Evolutionary conservation across 78 protist genomes (phyloP), one percentile per base, ranked within the genome.

Genomic region (Thecamonas trahens): DNA sequence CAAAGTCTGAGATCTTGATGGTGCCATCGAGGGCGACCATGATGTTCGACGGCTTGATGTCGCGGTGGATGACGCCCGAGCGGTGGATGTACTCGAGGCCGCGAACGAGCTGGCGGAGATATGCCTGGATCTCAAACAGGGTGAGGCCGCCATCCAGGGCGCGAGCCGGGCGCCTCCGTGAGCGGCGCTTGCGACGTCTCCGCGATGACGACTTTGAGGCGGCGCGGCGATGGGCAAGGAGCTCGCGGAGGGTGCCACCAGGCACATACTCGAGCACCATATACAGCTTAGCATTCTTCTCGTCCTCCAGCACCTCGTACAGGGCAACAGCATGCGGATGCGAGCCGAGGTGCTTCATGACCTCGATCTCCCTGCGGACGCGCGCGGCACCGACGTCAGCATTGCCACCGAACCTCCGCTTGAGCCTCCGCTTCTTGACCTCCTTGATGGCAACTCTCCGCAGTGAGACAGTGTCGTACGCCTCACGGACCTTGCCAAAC

Each of bases 31-130:
- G 54, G 0, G 73, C 8, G 35, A 87, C 61, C 29, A 87, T 37
- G 6, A 87, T 29, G 54, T 90, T 90, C 39, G 67, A 82, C 22
- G 93, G 94, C 59, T 87, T 88, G 38, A 90, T 82, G 60, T 58
- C 83, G 28, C 85, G 45, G 76, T 90, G 94, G 39, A 85, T 45
- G 24, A 90, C 65, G 15, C 86, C 91, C 3, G 44, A 49, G 2
- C 52, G 15, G 53, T 87, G 92, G 4, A 80, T 54, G 50, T 90
- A 82, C 26, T 67, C 54, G 39, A 89, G 47, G 11, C 88, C 93
- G 31, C 35, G 38, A 22, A 77, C 35, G 24, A 77, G 82, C 67
- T 77, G 82, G 15, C 20, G 15, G 15, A 29, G 15, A 58, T 58
- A 58, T 58, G 15, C 15, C 15, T 58, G 15, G 11, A 58, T 35